Base-by-base conservation (phyloP, 2,329 filamentous ascomycete genomes). In the Aspergillus sp. region DNA sequence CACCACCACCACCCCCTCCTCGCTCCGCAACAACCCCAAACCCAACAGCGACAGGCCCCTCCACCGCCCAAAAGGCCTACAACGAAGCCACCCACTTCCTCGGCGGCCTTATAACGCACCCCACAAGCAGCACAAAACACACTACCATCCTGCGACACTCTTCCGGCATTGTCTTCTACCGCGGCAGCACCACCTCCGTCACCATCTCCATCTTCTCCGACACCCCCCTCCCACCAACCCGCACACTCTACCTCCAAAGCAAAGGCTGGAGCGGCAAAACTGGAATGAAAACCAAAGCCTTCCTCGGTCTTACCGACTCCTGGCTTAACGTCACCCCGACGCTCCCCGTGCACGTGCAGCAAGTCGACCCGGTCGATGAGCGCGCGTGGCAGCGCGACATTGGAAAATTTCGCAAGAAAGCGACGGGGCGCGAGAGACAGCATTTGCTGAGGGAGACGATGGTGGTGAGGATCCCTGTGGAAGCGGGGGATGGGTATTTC, bases 301-400 rank as follows among this genome's bases (percentile, higher is more conserved):
- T 90, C 1, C 75, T 90, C 38, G 84, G 87, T 7, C 80, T 83
- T 0, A 84, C 81, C 11, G 79, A 81, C 7, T 80, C 77, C 66
- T 91, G 89, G 88, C 77, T 90, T 11, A 83, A 91, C 60, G 88
- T 90, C 2, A 91, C 89, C 0, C 89, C 89, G 0, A 77, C 77
- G 0, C 73, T 80, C 2, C 78, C 78, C 21, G 80, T 84, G 0
- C 68, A 72, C 0, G 67, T 79, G 0, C 76, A 82, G 0, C 81
- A 87, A 50, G 68, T 90, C 1, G 76, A 82, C 0, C 77, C 80
- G 1, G 76, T 75, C 0, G 86, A 90, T 38, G 89, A 90, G 69
- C 81, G 88, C 2, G 85, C 82, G 1, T 89, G 88, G 77, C 87
- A 90, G 71, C 80, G 88, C 38, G 89, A 91, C 68, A 84, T 90